Base-by-base conservation (phyloP, 768 basidiomycete species). In the Podaxis rugospora region DNA sequence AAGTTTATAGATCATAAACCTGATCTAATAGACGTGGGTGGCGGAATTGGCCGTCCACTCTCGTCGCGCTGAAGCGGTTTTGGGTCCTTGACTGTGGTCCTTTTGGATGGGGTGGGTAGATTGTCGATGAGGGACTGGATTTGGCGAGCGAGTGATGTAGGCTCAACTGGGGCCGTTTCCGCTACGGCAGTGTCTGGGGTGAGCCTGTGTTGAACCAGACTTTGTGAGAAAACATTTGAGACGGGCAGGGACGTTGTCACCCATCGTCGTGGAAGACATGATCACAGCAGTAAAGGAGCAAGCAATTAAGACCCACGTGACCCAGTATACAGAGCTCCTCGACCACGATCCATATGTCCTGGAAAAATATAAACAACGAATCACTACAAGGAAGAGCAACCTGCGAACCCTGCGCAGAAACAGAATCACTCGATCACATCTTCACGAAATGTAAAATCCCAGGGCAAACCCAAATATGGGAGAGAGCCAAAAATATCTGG, bases 1-100 rank as follows among this genome's bases (percentile, higher is more conserved):
- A 89, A 89, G 69, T 93, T 85, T 70, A 66, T 84, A 39, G 76
- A 78, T 1, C 70, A 75, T 21, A 74, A 76, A 2, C 83, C 81
- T 0, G 79, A 81, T 0, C 65, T 88, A 11, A 49, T 21, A 6
- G 42, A 6, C 5, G 44, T 13, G n/a, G 52, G 13, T 16, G 53
- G 46, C 7, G n/a, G 28, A 37, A 50, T 5, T 25, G 40, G 54
- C 5, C 40, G 40, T 25, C 54, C 52, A 36, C 35, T 4, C 2
- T 27, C 27, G 3, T 49, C 59, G 27, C 51, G 16, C 21, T 54
- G 39, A 23, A 32, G 40, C 28, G 40, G n/a, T 21, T 14, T 18
- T 18, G 51, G n/a, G 32, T 44, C 35, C n/a, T 28, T 42, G 27
- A 37, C 27, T 32, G 18, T 32, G 36, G 32, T 54, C 36, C 18